A percentile compares a stretch with the other conserved stretches of the same genome.
Conservation (phyloP, 805 yeast species). For the Yamadazyma nakazawae region DNA sequence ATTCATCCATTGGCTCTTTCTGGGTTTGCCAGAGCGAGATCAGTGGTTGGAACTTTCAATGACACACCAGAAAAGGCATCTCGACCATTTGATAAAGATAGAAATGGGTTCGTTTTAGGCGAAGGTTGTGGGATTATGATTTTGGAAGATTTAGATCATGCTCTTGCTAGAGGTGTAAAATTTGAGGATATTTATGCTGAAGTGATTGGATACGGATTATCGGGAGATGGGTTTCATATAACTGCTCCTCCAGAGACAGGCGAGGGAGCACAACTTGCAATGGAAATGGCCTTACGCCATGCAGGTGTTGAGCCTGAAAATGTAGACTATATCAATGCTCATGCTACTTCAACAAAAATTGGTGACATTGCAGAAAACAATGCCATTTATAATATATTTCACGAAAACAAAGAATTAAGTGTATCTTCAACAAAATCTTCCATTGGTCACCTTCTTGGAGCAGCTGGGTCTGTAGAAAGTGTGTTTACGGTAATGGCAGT, state of each 20-base stretch:
- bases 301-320: constrained; percentile 46
- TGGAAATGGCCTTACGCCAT: constrained; percentile 66
- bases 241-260: constrained; percentile 88
- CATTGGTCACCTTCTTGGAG: constrained; percentile 92
- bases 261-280: constrained; percentile 78
- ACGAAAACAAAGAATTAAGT: constrained; percentile 24
- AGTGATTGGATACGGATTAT: constrained; percentile 80
- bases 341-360: constrained; percentile 87
- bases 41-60: constrained; percentile 62
- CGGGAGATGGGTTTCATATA: constrained; percentile 90
- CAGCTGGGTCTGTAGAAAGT: constrained; percentile 93
- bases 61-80: constrained; percentile 66
- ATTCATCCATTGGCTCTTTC: constrained; percentile 83
- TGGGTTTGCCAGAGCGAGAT: constrained; percentile 88
- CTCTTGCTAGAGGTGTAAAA: constrained; percentile 51
- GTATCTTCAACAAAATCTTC: constrained; percentile 89
- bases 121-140: constrained; percentile 89
- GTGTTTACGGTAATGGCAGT: constrained; percentile 74
- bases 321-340: constrained; percentile 86
- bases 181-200: constrained; percentile 70
- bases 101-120: constrained; percentile 88
- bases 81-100: constrained; percentile 76
- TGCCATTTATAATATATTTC: constrained; percentile 64
- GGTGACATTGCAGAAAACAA: constrained; percentile 87
- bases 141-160: constrained; percentile 76